These are phyloP conservation scores for Vaccinium myrtillus DNA, from an alignment of 148 eudicot genomes.

Conservation along the genomic window DNA sequence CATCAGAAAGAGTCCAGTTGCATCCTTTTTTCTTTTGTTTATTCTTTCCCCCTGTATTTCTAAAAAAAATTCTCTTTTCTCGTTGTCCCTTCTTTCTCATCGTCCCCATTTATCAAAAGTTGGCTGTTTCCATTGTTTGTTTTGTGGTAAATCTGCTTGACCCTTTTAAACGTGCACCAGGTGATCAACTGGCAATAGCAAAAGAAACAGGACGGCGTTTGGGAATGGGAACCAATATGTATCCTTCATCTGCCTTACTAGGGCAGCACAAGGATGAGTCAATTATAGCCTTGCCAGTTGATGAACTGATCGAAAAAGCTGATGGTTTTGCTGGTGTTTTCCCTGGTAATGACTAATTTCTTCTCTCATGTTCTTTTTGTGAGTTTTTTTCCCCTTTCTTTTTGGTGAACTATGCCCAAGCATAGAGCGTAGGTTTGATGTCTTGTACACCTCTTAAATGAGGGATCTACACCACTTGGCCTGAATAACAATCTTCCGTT, in stretches of 20 bases:
- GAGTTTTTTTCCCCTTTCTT: neutral
- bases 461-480: neutral
- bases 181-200: constrained; percentile 62
- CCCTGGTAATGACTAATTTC: constrained; percentile 35
- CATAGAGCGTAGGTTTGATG: neutral
- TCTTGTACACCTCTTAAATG: neutral
- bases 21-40: neutral
- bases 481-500: neutral
- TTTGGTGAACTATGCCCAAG: neutral
- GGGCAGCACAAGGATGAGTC: constrained; percentile 47
- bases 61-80: neutral
- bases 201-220: constrained; percentile 59
- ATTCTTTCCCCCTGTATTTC: too few species aligned
- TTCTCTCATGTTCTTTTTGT: neutral
- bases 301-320: constrained; percentile 58
- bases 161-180: constrained; percentile 10
- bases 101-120: neutral
- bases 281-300: constrained; percentile 45
- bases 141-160: neutral
- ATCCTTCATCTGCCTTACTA: constrained; percentile 55
- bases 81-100: neutral
- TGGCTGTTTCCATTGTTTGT: neutral
- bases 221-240: constrained; percentile 67
- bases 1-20: too few species aligned
- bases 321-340: constrained; percentile 68